Evolutionary conservation across 2,329 filamentous ascomycete genomes (phyloP).

Genomic region (Ophiostoma novo-ulmi): DNA sequence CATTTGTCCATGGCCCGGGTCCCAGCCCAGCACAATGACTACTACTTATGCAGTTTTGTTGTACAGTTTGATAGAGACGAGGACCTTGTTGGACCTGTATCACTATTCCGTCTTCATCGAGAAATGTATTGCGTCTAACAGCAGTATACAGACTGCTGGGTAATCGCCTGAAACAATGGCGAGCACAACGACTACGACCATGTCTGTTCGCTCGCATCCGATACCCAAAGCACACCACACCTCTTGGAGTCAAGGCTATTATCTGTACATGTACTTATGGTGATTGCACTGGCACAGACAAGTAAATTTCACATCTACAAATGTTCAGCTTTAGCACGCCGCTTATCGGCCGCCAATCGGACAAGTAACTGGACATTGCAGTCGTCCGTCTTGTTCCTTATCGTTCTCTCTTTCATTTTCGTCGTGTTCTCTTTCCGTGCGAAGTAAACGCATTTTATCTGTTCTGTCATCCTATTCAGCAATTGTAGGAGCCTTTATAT

Average conservation of each 20-base stretch:
- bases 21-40: background rate
- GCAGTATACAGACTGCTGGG: background rate
- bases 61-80: background rate
- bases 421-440: background rate
- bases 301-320: background rate
- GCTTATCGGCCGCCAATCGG: background rate
- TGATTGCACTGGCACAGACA: background rate
- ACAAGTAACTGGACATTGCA: background rate
- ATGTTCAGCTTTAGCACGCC: background rate
- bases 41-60: background rate
- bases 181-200: background rate
- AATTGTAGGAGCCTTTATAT: background rate
- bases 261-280: background rate
- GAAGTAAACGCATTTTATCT: too few species aligned
- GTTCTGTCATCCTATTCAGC: background rate
- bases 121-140: background rate
- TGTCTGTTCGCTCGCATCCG: background rate
- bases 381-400: background rate
- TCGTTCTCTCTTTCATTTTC: background rate
- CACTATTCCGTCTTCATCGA: background rate
- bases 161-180: background rate
- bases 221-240: background rate
- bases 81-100: background rate
- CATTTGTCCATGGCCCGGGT: background rate
- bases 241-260: background rate